Conservation (phyloP, 306 rosid genomes). For the Ziziphus jujuba region DNA sequence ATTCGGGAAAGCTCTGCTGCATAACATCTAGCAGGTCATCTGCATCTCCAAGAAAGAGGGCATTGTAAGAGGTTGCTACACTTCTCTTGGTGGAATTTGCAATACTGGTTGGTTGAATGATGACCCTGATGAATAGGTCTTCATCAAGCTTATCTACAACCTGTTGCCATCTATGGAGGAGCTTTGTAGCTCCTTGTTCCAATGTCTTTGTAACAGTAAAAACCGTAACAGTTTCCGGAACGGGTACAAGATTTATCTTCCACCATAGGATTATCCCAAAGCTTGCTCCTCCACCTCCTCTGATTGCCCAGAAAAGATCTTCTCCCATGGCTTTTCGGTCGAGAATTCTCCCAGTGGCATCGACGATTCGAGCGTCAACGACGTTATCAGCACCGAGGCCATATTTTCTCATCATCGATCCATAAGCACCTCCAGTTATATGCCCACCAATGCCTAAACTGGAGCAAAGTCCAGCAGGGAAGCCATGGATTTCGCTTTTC, state of each 20-base stretch:
- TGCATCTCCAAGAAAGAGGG: background rate
- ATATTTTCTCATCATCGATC: constrained; percentile 78
- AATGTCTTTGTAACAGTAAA: constrained; percentile 55
- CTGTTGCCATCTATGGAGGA: constrained; percentile 63
- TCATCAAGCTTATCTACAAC: constrained; percentile 64
- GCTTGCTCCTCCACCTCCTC: constrained; percentile 95
- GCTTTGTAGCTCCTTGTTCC: constrained; percentile 60
- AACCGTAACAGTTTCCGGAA: constrained; percentile 71
- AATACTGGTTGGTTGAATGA: constrained; percentile 38
- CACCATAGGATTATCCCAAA: constrained; percentile 84
- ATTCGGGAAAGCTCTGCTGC: constrained; percentile 6
- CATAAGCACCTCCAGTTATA: constrained; percentile 83
- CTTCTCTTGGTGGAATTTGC: constrained; percentile 35
- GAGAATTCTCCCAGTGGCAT: constrained; percentile 53
- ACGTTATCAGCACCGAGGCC: constrained; percentile 83
- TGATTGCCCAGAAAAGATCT: constrained; percentile 81
- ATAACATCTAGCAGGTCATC: background rate
- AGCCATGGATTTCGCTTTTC: constrained; percentile 64
- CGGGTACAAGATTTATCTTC: constrained; percentile 79
- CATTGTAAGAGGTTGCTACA: background rate
- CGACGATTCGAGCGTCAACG: constrained; percentile 61
- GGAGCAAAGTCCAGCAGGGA: constrained; percentile 80
- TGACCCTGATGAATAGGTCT: constrained; percentile 59
- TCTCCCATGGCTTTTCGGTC: constrained; percentile 79
- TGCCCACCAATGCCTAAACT: constrained; percentile 87